Evolutionary conservation across 495 filamentous ascomycete genomes (phyloP).

Genomic region (Aspergillus hancockii): DNA sequence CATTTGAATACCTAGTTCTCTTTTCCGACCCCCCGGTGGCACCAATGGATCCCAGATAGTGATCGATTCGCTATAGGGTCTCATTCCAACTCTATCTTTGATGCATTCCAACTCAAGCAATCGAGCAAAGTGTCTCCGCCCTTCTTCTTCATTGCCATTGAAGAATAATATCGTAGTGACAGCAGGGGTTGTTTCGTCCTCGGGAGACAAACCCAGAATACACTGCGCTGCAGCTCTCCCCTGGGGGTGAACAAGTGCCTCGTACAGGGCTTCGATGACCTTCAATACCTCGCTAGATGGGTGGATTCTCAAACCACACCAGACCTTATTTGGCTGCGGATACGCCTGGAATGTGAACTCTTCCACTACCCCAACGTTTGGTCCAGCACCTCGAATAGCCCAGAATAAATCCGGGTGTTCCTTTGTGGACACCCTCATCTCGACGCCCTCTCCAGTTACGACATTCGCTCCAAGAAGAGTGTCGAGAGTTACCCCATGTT

Average conservation of each 20-base stretch:
- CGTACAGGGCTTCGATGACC: neutral
- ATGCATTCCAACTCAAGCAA: neutral
- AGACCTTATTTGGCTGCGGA: neutral
- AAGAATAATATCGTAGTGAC: neutral
- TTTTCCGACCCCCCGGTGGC: neutral
- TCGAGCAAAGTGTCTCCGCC: neutral
- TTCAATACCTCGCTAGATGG: neutral
- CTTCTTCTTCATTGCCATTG: neutral
- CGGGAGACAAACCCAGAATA: neutral
- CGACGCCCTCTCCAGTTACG: neutral
- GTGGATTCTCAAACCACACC: neutral
- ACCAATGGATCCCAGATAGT: neutral
- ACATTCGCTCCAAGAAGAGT: neutral
- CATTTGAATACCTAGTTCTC: neutral
- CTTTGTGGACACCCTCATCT: neutral
- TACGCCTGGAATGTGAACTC: slow-evolving; percentile 4
- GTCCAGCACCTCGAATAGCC: slow-evolving; percentile 1
- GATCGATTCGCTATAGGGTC: neutral
- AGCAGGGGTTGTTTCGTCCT: no score
- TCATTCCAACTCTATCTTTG: neutral
- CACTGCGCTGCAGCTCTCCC: neutral
- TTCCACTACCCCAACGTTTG: neutral
- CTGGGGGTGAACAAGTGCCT: neutral
- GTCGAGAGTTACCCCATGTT: slow-evolving; percentile 1
- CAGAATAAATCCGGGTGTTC: neutral